Evolutionary conservation across 148 eudicot species (phyloP).

Genomic region (Heliamphora exappendiculata): DNA sequence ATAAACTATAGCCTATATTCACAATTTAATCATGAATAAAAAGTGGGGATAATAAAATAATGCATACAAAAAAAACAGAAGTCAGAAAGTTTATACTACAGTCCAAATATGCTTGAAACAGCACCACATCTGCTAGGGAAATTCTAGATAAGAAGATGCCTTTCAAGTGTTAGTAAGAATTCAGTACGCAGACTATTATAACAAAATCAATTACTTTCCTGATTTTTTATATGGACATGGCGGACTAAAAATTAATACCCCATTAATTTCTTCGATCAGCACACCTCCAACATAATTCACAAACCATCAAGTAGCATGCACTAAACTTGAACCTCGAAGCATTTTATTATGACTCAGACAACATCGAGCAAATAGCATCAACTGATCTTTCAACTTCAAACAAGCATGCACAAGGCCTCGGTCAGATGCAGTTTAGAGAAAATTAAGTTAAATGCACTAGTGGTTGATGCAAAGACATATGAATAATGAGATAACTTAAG

Average conservation of each 20-base stretch:
- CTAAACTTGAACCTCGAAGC: neutral
- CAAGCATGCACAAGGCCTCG: neutral
- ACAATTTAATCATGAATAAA: no score
- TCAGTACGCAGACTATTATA: neutral
- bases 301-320: neutral
- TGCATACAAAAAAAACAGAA: neutral
- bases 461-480: neutral
- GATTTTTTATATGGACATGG: neutral
- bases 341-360: conserved; percentile 37
- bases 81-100: no score
- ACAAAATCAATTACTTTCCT: neutral
- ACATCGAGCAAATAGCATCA: conserved; percentile 65
- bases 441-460: neutral
- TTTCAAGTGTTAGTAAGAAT: neutral
- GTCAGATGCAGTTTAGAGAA: neutral
- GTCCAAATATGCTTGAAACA: neutral
- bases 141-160: neutral
- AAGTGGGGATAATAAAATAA: no score
- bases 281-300: neutral
- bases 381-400: neutral
- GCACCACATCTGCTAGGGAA: neutral
- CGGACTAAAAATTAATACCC: neutral
- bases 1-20: no score
- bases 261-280: neutral
- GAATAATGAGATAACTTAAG: neutral